Evolutionary conservation across 2,329 filamentous ascomycete species (phyloP).

Genomic region (Diaporthe vaccinii): DNA sequence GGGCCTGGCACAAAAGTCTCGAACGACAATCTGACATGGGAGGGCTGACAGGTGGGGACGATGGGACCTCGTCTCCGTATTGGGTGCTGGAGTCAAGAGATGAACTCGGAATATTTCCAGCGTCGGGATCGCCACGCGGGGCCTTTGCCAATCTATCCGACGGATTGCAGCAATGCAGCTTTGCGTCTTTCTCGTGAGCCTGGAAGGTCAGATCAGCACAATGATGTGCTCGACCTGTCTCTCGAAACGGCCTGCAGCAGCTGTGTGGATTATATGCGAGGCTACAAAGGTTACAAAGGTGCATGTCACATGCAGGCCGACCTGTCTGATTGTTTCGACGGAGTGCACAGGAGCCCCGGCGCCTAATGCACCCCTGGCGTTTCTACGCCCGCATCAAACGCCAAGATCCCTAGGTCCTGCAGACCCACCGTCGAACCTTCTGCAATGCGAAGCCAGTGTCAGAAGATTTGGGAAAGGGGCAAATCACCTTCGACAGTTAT

Average conservation of each 20-base stretch:
- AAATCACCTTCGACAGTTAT: conserved; percentile 10
- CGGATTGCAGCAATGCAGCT: background rate
- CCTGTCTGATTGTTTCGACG: background rate
- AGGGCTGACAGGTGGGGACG: conserved; percentile 14
- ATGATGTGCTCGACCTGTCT: background rate
- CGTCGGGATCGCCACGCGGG: background rate
- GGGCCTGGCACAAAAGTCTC: conserved; percentile 12
- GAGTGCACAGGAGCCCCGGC: background rate
- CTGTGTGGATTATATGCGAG: background rate
- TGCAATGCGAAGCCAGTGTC: conserved; percentile 21
- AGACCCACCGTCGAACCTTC: conserved; percentile 32
- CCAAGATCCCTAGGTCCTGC: conserved; percentile 28
- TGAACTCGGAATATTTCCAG: conserved; percentile 9
- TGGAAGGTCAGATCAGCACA: background rate
- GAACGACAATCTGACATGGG: conserved; percentile 21
- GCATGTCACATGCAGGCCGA: background rate
- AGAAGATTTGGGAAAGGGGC: conserved; percentile 31
- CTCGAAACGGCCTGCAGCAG: background rate
- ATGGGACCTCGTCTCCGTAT: conserved; percentile 4
- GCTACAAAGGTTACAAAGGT: background rate
- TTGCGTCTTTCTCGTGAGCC: background rate
- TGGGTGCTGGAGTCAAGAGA: conserved; percentile 3
- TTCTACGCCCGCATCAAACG: conserved; percentile 26
- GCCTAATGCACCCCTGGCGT: conserved; percentile 16
- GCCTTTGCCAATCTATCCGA: background rate